Evolutionary conservation across 2,329 filamentous ascomycete species (phyloP).

Genomic region (Phaeosphaeriaceae sp.): DNA sequence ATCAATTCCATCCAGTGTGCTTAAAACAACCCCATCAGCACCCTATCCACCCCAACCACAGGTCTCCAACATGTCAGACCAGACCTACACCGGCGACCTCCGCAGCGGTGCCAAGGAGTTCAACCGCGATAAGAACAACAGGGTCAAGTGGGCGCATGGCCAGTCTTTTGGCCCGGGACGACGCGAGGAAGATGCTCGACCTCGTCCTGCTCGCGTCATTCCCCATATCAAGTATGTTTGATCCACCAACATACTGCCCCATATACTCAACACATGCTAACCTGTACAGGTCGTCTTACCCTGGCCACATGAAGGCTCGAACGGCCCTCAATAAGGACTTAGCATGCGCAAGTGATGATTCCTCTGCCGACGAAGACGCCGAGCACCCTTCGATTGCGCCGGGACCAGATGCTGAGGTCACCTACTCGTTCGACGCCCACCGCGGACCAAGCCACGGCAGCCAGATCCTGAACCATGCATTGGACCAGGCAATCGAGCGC

Average conservation of each 20-base stretch:
- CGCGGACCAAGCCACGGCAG: slow-evolving; percentile 60
- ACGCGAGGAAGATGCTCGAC: slow-evolving; percentile 42
- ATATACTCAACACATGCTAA: slow-evolving; percentile 13
- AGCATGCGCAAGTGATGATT: slow-evolving; percentile 47
- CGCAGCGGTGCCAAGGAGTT: slow-evolving; percentile 61
- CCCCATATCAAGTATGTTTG: slow-evolving; percentile 39
- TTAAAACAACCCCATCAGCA: slow-evolving; percentile 7
- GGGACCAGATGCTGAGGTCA: slow-evolving; percentile 55
- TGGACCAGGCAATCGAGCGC: slow-evolving; percentile 64
- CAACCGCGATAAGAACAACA: slow-evolving; percentile 57
- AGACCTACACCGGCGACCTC: slow-evolving; percentile 59
- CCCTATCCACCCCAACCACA: slow-evolving; percentile 13
- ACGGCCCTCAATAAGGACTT: slow-evolving; percentile 53
- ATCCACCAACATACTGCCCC: neutral
- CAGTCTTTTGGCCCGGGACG: slow-evolving; percentile 48
- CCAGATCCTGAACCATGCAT: slow-evolving; percentile 63
- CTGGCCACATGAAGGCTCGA: slow-evolving; percentile 43
- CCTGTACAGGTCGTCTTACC: slow-evolving; percentile 23
- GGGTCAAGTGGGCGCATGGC: slow-evolving; percentile 60
- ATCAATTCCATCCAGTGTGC: slow-evolving; percentile 1
- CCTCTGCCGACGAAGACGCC: slow-evolving; percentile 54
- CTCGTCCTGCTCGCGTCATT: slow-evolving; percentile 44
- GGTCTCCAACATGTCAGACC: slow-evolving; percentile 52
- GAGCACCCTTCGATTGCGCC: slow-evolving; percentile 54
- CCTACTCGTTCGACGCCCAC: slow-evolving; percentile 62